phyloP scores from a whole-genome alignment of 1,284 basidiomycete genomes.

The Naganishia sp. region DNA sequence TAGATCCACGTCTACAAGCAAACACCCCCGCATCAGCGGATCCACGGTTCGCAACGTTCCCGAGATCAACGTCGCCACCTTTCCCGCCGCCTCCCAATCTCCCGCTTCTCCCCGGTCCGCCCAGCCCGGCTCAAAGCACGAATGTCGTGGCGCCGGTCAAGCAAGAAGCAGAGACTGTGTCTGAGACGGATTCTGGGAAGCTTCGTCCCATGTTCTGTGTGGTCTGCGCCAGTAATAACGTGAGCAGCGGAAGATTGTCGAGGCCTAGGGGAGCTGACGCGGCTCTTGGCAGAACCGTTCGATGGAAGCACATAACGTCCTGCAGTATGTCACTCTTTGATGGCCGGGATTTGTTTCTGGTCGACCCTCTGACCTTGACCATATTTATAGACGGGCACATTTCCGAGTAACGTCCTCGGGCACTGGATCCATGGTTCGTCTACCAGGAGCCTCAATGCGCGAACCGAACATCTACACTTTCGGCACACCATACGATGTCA shows the following conservation, averaged over 20 bases:
- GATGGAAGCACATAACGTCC: slow-evolving; percentile 95
- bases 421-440: slow-evolving; percentile 92
- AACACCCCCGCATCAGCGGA: neutral
- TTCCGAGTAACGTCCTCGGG: slow-evolving; percentile 91
- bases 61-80: slow-evolving; percentile 18
- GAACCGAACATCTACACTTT: slow-evolving; percentile 97
- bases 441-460: slow-evolving; percentile 95
- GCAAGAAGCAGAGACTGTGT: neutral
- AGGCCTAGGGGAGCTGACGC: slow-evolving; percentile 5
- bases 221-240: slow-evolving; percentile 97
- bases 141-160: neutral
- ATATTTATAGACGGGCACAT: slow-evolving; percentile 67
- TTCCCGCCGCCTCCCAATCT: slow-evolving; percentile 6
- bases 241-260: slow-evolving; percentile 50
- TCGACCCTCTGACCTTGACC: neutral
- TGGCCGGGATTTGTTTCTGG: slow-evolving; percentile 23
- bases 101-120: slow-evolving; percentile 18
- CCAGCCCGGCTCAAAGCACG: neutral
- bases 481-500: slow-evolving; percentile 96
- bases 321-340: slow-evolving; percentile 65
- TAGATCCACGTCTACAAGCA: neutral
- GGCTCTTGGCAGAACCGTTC: slow-evolving; percentile 76
- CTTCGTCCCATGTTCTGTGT: slow-evolving; percentile 85
- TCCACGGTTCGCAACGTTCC: slow-evolving; percentile 8
- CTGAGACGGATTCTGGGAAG: slow-evolving; percentile 18